These are phyloP conservation scores for Entoloma clypeatum DNA, from an alignment of 1,284 basidiomycete genomes.

Conservation along the genomic window DNA sequence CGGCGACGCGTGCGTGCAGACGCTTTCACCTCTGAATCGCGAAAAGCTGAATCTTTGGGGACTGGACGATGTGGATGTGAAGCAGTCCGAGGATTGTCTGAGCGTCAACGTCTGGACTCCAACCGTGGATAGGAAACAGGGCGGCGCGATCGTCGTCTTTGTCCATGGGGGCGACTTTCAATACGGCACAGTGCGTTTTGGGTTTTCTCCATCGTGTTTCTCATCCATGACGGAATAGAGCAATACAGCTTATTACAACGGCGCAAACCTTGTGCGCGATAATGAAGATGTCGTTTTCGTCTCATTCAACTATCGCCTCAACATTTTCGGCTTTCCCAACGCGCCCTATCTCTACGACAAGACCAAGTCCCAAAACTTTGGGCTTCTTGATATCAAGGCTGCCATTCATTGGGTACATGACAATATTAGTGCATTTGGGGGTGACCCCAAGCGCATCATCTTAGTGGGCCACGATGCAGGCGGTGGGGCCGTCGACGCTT, in stretches of 20 bases:
- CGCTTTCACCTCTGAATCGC: conserved; percentile 16
- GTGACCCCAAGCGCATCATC: conserved; percentile 32
- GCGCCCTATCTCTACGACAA: conserved; percentile 30
- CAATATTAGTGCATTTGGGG: conserved; percentile 35
- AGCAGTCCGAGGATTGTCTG: conserved; percentile 29
- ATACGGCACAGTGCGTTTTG: conserved; percentile 30
- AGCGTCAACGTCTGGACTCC: conserved; percentile 34
- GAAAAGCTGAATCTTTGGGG: conserved; percentile 27
- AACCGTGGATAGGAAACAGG: conserved; percentile 27
- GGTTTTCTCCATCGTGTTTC: background rate
- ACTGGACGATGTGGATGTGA: conserved; percentile 18
- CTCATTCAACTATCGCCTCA: conserved; percentile 34
- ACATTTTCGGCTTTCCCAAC: conserved; percentile 33
- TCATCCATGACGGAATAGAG: conserved; percentile 22
- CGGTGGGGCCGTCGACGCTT: conserved; percentile 27
- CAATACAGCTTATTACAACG: conserved; percentile 26
- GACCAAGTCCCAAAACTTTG: conserved; percentile 29
- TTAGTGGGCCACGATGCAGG: conserved; percentile 35
- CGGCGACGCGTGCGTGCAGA: conserved; percentile 29
- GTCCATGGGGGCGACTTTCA: conserved; percentile 33
- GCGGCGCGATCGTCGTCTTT: conserved; percentile 33
- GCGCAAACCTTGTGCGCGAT: conserved; percentile 30
- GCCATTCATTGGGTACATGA: conserved; percentile 34
- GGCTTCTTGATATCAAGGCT: conserved; percentile 29
- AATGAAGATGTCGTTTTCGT: conserved; percentile 33